A percentile compares a stretch with the other conserved stretches of the same genome.
phyloP scores from a whole-genome alignment of 495 filamentous ascomycete genomes.

The Entonaema liquescens region DNA sequence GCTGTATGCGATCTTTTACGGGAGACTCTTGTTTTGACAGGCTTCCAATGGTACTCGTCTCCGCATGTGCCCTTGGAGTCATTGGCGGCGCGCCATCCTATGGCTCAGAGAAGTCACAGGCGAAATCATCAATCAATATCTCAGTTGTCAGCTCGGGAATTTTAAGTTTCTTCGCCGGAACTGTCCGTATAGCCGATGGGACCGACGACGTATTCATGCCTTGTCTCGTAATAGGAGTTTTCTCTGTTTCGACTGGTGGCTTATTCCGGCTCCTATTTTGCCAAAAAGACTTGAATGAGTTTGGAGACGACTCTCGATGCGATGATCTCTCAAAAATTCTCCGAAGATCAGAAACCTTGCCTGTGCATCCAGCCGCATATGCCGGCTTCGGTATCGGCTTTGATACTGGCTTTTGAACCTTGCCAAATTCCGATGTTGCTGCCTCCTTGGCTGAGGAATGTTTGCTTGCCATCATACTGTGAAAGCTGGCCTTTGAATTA shows the following conservation, averaged over 20 bases:
- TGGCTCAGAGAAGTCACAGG: conserved; percentile 35
- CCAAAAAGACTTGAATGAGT: conserved; percentile 29
- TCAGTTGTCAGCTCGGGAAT: conserved; percentile 40
- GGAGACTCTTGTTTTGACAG: conserved; percentile 42
- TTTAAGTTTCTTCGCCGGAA: conserved; percentile 12
- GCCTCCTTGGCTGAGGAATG: not conserved
- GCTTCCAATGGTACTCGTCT: conserved; percentile 6
- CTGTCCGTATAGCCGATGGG: conserved; percentile 31
- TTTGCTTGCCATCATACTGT: not conserved
- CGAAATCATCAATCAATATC: conserved; percentile 43
- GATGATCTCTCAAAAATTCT: conserved; percentile 44
- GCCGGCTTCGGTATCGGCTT: conserved; percentile 1
- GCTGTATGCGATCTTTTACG: conserved; percentile 46
- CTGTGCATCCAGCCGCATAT: conserved; percentile 2
- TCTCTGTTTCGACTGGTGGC: conserved; percentile 22
- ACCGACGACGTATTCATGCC: conserved; percentile 31
- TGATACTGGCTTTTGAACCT: not conserved
- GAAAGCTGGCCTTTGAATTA: conserved; percentile 5
- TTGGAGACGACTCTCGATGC: conserved; percentile 18
- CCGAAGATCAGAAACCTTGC: conserved; percentile 44
- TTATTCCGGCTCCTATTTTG: conserved; percentile 19
- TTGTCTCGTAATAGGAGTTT: conserved; percentile 11
- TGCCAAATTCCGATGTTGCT: not conserved
- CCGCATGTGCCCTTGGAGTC: conserved; percentile 15
- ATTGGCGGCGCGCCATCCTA: conserved; percentile 15